These are phyloP conservation scores for Axilococcus clingmanii DNA, from an alignment of 139 green algal species.

Conservation along the genomic window DNA sequence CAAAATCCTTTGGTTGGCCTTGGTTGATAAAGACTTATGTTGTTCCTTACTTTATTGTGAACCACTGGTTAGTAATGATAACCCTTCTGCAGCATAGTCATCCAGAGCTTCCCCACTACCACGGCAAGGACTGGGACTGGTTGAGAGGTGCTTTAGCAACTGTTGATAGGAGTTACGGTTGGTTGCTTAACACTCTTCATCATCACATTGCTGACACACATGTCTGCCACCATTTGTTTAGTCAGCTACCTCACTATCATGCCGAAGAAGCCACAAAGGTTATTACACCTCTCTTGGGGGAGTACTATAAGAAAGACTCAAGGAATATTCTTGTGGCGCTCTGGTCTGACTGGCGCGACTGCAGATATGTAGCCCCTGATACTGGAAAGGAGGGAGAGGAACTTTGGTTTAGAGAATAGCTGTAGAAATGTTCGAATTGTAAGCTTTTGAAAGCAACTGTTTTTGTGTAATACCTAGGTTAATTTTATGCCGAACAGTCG, in stretches of 20 bases:
- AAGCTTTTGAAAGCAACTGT: neutral
- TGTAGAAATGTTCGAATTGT: neutral
- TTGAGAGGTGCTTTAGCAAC: constrained; percentile 78
- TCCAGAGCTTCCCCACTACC: constrained; percentile 24
- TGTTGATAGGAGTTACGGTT: constrained; percentile 75
- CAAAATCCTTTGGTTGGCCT: constrained; percentile 36
- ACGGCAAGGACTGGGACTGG: constrained; percentile 78
- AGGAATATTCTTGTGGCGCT: constrained; percentile 51
- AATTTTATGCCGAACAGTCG: too few species aligned
- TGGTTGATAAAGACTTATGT: constrained; percentile 72
- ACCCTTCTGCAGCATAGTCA: constrained; percentile 87
- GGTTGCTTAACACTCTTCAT: constrained; percentile 58
- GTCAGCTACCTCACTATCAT: constrained; percentile 87
- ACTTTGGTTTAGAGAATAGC: constrained; percentile 31
- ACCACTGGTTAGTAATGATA: constrained; percentile 72
- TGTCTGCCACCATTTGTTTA: constrained; percentile 89
- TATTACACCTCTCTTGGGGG: constrained; percentile 60
- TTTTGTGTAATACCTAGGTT: neutral
- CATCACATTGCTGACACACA: constrained; percentile 90
- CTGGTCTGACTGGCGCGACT: constrained; percentile 50
- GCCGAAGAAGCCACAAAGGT: constrained; percentile 70
- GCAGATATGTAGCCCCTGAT: constrained; percentile 46
- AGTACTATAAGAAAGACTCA: constrained; percentile 63
- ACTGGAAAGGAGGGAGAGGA: too few species aligned
- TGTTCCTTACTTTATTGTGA: constrained; percentile 79